Base-by-base conservation (phyloP, 495 filamentous ascomycete genomes). In the Penicillium salamii region DNA sequence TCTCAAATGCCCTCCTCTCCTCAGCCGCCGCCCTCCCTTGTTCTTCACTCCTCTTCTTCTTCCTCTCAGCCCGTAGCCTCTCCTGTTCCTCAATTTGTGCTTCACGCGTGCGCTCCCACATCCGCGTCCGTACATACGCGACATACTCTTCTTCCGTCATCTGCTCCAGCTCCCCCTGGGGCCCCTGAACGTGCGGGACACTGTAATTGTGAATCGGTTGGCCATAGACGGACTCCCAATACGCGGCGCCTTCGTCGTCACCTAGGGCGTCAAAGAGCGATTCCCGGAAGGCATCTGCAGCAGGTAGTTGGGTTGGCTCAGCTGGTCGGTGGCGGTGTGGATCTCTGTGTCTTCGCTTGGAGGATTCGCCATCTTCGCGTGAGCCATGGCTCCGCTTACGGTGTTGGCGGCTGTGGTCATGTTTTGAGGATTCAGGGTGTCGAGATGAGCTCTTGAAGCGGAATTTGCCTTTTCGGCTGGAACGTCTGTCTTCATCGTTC, bases 211-310 rank as follows among this genome's bases (percentile, higher is more conserved):
- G 86, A 43, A 97, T 88, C 1, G 92, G 92, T 61, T 97, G 91
- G 12, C 91, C 91, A 68, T 96, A 98, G 41, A 97, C 90, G 28
- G 82, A 79, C 63, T 96, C 86, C 93, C 93, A 98, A 72, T 89
- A 97, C 28, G 81, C 81, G 34, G 93, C 93, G 31, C 93, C 93
- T 71, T 98, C 93, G 69, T 98, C 93, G 68, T 98, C 93, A 32
- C 91, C 95, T 66, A 98, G 84, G n/a, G 93, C 93, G 67, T 98
- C 93, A 75, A 97, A 96, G 39, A 97, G 83, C n/a, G 89, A 93
- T 71, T 96, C 89, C 20, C 89, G 86, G 68, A 98, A 98, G 13
- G 91, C 91, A 8, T 76, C 69, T 15, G 84, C 78, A 5, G 87
- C 76, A 53, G 84, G 78, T 13, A 79, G 43, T 31, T 36, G 24